phyloP scores from a whole-genome alignment of 2,329 filamentous ascomycete genomes.

The Cercospora sp. region DNA sequence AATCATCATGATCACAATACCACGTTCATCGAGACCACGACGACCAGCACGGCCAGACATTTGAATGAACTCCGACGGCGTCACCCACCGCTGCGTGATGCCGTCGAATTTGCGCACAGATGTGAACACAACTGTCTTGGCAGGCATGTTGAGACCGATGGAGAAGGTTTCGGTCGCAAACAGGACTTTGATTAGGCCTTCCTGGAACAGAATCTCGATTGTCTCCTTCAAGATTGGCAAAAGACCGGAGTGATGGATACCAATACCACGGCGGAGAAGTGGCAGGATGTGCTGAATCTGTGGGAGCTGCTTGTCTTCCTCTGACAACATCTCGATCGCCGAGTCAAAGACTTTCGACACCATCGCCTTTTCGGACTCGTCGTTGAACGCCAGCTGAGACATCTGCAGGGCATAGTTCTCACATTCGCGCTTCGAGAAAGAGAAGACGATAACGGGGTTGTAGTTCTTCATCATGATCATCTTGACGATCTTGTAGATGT shows the following conservation, averaged over 20 bases:
- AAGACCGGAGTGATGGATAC: slow-evolving; percentile 94
- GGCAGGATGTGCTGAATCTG: slow-evolving; percentile 91
- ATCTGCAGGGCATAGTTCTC: slow-evolving; percentile 87
- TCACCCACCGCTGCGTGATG: slow-evolving; percentile 74
- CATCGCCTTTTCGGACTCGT: slow-evolving; percentile 92
- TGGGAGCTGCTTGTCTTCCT: slow-evolving; percentile 82
- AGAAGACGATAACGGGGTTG: slow-evolving; percentile 98
- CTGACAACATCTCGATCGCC: slow-evolving; percentile 87
- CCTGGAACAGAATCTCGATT: slow-evolving; percentile 98
- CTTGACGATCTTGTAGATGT: slow-evolving; percentile 96
- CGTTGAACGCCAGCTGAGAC: slow-evolving; percentile 87
- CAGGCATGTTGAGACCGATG: slow-evolving; percentile 98
- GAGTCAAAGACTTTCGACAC: slow-evolving; percentile 91
- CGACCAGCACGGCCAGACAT: slow-evolving; percentile 98
- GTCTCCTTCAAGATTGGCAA: slow-evolving; percentile 97
- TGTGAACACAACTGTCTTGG: slow-evolving; percentile 98
- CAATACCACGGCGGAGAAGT: slow-evolving; percentile 84
- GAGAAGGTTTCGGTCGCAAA: slow-evolving; percentile 99
- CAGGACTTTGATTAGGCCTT: slow-evolving; percentile 94
- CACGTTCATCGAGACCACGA: slow-evolving; percentile 93
- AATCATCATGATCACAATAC: slow-evolving; percentile 99
- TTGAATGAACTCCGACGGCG: slow-evolving; percentile 94
- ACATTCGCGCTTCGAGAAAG: slow-evolving; percentile 97
- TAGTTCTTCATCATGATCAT: slow-evolving; percentile 99
- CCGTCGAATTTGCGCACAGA: slow-evolving; percentile 96